These are phyloP conservation scores for Dendrobium officinale DNA, from an alignment of 106 monocot genomes.

Conservation along the genomic window DNA sequence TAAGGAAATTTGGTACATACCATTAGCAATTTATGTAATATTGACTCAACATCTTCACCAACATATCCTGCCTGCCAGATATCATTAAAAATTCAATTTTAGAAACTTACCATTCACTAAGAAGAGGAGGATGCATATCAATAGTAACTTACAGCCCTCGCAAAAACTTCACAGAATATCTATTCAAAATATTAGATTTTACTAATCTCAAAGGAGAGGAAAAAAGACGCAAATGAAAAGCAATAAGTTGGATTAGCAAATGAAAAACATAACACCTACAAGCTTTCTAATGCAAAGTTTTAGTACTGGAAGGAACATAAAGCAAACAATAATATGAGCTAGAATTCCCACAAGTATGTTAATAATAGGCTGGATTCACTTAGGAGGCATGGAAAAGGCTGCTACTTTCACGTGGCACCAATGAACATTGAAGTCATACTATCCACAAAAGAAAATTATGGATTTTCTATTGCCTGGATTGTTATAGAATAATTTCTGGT, in stretches of 20 bases:
- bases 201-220: not conserved
- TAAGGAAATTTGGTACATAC: conserved; percentile 29
- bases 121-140: not conserved
- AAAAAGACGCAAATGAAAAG: not conserved
- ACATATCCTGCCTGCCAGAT: conserved; percentile 92
- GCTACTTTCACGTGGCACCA: not conserved
- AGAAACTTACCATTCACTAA: not conserved
- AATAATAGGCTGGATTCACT: not conserved
- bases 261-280: not conserved
- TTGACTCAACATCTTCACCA: conserved; percentile 98
- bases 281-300: not conserved
- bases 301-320: not conserved
- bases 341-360: not conserved
- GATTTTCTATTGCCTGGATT: not conserved
- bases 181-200: not conserved
- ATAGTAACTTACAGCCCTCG: not conserved
- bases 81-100: conserved; percentile 10
- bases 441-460: not conserved
- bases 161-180: not conserved
- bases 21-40: conserved; percentile 79
- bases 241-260: not conserved
- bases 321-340: not conserved
- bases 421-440: not conserved
- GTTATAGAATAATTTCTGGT: not conserved
- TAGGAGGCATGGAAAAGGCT: not conserved